Conservation (phyloP, 176 grass and related monocot species). For the Zoysia japonica region DNA sequence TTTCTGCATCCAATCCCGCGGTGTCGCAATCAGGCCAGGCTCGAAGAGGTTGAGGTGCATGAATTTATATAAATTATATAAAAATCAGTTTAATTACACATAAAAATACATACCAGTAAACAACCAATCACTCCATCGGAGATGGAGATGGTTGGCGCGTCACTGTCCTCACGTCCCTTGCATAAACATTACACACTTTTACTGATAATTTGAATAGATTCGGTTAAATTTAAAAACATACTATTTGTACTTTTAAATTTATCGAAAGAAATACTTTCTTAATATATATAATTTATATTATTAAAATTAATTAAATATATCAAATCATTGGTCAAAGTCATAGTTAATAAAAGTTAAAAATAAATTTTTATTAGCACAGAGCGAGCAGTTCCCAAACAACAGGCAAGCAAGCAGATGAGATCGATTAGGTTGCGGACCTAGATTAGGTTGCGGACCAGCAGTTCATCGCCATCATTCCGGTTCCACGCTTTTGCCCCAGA, state of each 20-base stretch:
- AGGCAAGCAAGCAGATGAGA: neutral
- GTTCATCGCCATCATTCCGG: conserved; percentile 21
- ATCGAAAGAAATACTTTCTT: too few species aligned
- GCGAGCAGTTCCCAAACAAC: neutral
- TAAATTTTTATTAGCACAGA: too few species aligned
- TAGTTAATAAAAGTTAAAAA: too few species aligned
- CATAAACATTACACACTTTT: neutral
- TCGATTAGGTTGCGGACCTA: neutral
- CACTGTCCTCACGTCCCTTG: neutral
- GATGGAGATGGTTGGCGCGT: conserved; percentile 12
- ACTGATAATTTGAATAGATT: too few species aligned
- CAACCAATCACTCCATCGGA: conserved; percentile 5
- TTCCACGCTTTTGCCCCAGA: conserved; percentile 5
- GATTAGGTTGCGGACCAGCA: neutral
- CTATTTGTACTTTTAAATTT: too few species aligned
- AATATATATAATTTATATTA: too few species aligned
- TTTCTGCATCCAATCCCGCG: conserved; percentile 15
- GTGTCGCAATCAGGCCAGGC: neutral
- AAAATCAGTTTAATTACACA: too few species aligned
- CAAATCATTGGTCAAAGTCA: too few species aligned
- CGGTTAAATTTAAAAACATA: too few species aligned
- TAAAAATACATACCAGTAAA: too few species aligned
- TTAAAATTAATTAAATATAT: too few species aligned
- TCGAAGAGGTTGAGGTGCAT: neutral
- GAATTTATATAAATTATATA: too few species aligned